phyloP scores from a whole-genome alignment of 805 yeast species.

The Candida ortonii region DNA sequence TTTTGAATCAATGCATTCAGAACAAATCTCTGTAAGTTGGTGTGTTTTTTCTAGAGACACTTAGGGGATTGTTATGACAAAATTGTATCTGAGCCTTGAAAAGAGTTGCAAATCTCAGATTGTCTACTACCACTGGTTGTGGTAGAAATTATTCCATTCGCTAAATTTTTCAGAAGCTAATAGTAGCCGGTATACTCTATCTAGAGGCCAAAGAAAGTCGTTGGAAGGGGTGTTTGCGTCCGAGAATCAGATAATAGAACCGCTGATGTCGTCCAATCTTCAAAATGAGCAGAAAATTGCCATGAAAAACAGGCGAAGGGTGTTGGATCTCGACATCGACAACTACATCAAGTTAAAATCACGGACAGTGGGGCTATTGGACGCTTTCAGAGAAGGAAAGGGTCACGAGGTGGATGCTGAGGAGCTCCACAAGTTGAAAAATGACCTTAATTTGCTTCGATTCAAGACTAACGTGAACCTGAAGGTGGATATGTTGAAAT shows the following conservation, averaged over 20 bases:
- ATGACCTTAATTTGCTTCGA: slow-evolving; percentile 17
- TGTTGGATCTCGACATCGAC: slow-evolving; percentile 31
- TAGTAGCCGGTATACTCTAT: too few species aligned
- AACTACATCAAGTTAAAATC: slow-evolving; percentile 23
- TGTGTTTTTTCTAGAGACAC: too few species aligned
- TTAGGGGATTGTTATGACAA: too few species aligned
- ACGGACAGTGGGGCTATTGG: slow-evolving; percentile 16
- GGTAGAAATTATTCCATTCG: too few species aligned
- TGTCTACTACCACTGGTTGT: too few species aligned
- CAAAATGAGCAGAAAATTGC: slow-evolving; percentile 21
- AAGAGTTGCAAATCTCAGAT: too few species aligned
- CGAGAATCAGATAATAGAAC: slow-evolving; percentile 1
- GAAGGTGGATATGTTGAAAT: slow-evolving; percentile 21
- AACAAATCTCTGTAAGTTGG: too few species aligned
- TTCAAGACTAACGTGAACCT: slow-evolving; percentile 20
- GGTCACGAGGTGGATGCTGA: slow-evolving; percentile 13
- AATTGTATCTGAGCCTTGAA: too few species aligned
- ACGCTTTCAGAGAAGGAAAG: slow-evolving; percentile 16
- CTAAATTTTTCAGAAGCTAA: too few species aligned
- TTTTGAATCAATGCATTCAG: too few species aligned
- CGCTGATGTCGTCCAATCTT: not conserved
- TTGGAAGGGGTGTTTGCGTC: too few species aligned
- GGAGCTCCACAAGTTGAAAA: slow-evolving; percentile 19
- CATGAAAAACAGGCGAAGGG: slow-evolving; percentile 29
- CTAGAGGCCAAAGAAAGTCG: too few species aligned